phyloP scores from a whole-genome alignment of 768 basidiomycete genomes.

The Naematelia aurantialba region DNA sequence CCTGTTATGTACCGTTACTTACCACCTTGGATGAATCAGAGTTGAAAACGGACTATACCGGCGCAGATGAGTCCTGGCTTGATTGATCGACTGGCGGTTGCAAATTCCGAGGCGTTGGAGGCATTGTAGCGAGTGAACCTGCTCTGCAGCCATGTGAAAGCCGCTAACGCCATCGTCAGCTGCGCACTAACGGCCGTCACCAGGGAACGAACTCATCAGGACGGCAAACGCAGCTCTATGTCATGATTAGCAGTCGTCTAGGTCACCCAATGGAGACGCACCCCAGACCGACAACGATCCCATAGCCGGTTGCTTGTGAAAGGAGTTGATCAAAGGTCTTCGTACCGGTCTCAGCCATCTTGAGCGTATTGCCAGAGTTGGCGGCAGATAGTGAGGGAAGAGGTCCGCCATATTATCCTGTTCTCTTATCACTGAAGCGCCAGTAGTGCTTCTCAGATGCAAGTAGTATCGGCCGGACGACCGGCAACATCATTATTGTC shows the following conservation, averaged over 20 bases:
- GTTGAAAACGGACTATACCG: constrained; percentile 7
- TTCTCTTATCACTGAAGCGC: too few species aligned
- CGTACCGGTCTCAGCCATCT: constrained; percentile 11
- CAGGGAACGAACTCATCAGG: constrained; percentile 17
- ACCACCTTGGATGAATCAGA: not conserved
- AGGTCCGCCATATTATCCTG: too few species aligned
- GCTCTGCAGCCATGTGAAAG: constrained; percentile 17
- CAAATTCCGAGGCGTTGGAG: constrained; percentile 19
- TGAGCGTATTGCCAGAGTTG: not conserved
- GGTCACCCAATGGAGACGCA: not conserved
- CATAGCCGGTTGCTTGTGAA: constrained; percentile 15
- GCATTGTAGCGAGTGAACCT: constrained; percentile 20
- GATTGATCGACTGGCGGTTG: constrained; percentile 16
- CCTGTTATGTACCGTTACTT: not conserved
- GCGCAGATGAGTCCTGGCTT: constrained; percentile 28
- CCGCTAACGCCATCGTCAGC: constrained; percentile 7
- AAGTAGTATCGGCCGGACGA: too few species aligned
- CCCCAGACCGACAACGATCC: constrained; percentile 20
- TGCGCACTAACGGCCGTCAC: not conserved
- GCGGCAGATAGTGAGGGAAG: not conserved
- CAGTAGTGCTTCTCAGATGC: too few species aligned
- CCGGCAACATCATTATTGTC: too few species aligned
- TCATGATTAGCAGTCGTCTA: not conserved
- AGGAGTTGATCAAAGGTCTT: constrained; percentile 15
- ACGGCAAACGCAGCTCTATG: constrained; percentile 23